Conservation (phyloP, 192 early-diverging fungal species). For the Backusella tarrabulga region DNA sequence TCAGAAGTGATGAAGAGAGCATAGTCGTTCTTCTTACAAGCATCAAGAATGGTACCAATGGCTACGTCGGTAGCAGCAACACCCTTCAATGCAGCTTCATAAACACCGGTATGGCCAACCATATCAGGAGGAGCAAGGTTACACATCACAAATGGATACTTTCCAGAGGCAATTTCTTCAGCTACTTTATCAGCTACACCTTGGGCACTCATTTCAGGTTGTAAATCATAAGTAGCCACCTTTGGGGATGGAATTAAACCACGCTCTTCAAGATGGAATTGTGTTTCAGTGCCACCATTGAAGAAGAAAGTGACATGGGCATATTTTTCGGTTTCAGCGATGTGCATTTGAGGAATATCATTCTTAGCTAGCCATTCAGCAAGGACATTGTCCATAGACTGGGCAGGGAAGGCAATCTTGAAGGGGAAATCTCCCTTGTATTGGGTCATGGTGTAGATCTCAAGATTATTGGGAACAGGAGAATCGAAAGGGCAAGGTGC, state of each 20-base stretch:
- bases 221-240: slow-evolving; percentile 97
- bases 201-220: slow-evolving; percentile 93
- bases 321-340: slow-evolving; percentile 99
- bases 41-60: slow-evolving; percentile 91
- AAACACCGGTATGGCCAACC: slow-evolving; percentile 97
- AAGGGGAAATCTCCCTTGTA: slow-evolving; percentile 98
- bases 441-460: slow-evolving; percentile 94
- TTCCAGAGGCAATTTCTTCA: slow-evolving; percentile 68
- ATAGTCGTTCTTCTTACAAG: slow-evolving; percentile 90
- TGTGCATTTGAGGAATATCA: slow-evolving; percentile 85
- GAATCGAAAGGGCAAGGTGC: slow-evolving; percentile 82
- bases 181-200: slow-evolving; percentile 91
- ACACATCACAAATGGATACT: slow-evolving; percentile 95
- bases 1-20: slow-evolving; percentile 95
- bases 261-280: slow-evolving; percentile 87
- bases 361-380: slow-evolving; percentile 95
- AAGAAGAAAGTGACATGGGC: slow-evolving; percentile 99
- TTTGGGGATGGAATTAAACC: slow-evolving; percentile 88
- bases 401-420: slow-evolving; percentile 89
- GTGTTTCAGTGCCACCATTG: slow-evolving; percentile 96
- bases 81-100: slow-evolving; percentile 87
- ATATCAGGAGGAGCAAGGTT: slow-evolving; percentile 99
- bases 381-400: slow-evolving; percentile 96
- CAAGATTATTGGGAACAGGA: slow-evolving; percentile 72
- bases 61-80: slow-evolving; percentile 94